A percentile compares a stretch with the other conserved stretches of the same genome.
Evolutionary conservation across 106 monocot genomes (phyloP).

Genomic region (Dendrobium chrysotoxum): DNA sequence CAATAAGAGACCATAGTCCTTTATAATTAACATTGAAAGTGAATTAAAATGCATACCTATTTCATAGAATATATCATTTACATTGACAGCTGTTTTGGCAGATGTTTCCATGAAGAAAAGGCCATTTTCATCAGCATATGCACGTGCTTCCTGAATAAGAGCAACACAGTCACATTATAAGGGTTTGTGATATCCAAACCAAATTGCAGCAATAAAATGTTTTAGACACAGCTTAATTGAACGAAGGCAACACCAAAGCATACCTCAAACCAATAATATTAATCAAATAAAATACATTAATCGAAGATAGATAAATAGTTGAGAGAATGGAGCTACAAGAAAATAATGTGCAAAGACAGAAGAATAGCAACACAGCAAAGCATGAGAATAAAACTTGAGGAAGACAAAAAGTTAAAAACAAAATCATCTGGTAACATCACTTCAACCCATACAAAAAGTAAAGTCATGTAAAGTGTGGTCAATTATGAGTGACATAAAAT

Average conservation of each 20-base stretch:
- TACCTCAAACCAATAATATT: background rate
- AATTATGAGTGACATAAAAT: too few species aligned
- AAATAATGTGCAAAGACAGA: background rate
- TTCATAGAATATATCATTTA: conserved; percentile 42
- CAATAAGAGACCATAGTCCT: background rate
- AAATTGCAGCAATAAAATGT: too few species aligned
- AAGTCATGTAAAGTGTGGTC: too few species aligned
- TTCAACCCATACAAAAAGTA: too few species aligned
- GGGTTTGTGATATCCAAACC: background rate
- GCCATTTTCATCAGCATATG: conserved; percentile 41
- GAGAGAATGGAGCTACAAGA: background rate
- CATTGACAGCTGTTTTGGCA: conserved; percentile 35
- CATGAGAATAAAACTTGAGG: background rate
- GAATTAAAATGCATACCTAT: conserved; percentile 25
- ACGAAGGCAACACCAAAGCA: background rate
- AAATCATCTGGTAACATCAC: too few species aligned
- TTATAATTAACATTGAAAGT: background rate
- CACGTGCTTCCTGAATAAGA: conserved; percentile 27
- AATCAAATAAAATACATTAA: background rate
- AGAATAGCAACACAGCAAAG: background rate
- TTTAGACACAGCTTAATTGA: background rate
- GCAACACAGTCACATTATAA: background rate
- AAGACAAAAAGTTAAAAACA: background rate
- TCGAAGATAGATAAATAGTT: background rate
- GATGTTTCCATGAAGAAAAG: conserved; percentile 47